Evolutionary conservation across 306 rosid genomes (phyloP), one percentile per base, ranked within the genome.

Genomic region (Betula pendula): DNA sequence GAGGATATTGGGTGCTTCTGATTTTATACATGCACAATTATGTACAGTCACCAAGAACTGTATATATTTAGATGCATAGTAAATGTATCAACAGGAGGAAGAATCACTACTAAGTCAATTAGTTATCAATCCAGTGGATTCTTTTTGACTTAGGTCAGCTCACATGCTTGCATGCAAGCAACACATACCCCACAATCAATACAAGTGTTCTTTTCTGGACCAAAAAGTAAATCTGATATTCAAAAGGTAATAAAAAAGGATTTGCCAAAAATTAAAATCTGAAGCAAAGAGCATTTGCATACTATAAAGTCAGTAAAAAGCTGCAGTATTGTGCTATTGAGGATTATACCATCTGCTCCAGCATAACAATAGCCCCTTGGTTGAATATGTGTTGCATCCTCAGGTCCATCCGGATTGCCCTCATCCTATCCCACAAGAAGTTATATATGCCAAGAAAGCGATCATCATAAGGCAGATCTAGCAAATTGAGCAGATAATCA

Each of bases 371-470:
- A 75, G 99, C 88, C 70, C 83, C 92, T 77, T 87, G 87, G 77
- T 92, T 87, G 89, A 95, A 95, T 77, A 92, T 90, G 80, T 95
- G 99, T 78, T 95, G 99, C 99, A 95, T 95, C 84, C 99, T 88
- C 67, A 95, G 86, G 84, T 95, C 99, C 99, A 95, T 95, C 29
- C 97, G 90, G 79, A 95, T 89, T 40, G 99, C 97, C 76, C 97
- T 90, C 99, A 95, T 95, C 90, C 99, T 89, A 73, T 95, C 99
- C 99, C 99, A 95, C 83, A 92, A 82, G 80, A 95, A 95, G 83
- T 95, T 95, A 82, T 95, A 95, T 25, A 75, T 77, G 72, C 97
- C 90, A 84, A 95, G 92, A 87, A 92, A 86, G 77, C 72, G 84
- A 69, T 92, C 92, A 78, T 82, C 91, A 82, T 95, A 95, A 70